phyloP scores from a whole-genome alignment of 768 basidiomycete species.

The Zangia roseola region DNA sequence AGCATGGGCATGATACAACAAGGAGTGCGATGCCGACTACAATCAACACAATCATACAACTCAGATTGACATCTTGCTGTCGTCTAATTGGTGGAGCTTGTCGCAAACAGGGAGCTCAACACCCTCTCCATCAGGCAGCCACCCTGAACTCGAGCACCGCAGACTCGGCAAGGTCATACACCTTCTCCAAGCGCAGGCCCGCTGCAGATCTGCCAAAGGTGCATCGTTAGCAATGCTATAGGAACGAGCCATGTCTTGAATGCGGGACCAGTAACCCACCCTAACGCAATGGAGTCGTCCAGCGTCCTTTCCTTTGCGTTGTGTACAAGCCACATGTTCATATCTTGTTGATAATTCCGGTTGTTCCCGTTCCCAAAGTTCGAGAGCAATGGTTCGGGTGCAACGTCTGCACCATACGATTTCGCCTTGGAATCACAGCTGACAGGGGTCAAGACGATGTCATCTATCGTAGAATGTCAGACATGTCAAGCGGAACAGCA shows the following conservation, averaged over 20 bases:
- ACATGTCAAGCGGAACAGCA: background rate
- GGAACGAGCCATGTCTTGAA: too few relatives aligned
- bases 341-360: constrained; percentile 42
- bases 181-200: constrained; percentile 23
- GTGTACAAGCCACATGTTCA: constrained; percentile 45
- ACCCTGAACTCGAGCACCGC: constrained; percentile 25
- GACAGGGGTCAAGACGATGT: constrained; percentile 19
- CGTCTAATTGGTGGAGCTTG: too few relatives aligned
- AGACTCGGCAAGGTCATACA: constrained; percentile 29
- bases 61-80: too few relatives aligned
- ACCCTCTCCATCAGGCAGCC: constrained; percentile 8
- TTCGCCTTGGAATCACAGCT: constrained; percentile 4
- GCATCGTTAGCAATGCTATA: background rate
- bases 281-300: constrained; percentile 38
- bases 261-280: constrained; percentile 10
- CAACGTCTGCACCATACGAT: constrained; percentile 23
- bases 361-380: constrained; percentile 46
- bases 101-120: too few relatives aligned
- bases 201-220: constrained; percentile 12
- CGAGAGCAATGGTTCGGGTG: constrained; percentile 46
- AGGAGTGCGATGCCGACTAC: too few relatives aligned
- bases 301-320: constrained; percentile 46
- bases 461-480: constrained; percentile 12
- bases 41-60: too few relatives aligned
- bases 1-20: too few relatives aligned